A percentile compares a stretch with the other conserved stretches of the same genome.
Conservation (phyloP, 2,329 filamentous ascomycete genomes). For the Cytospora leucostoma region DNA sequence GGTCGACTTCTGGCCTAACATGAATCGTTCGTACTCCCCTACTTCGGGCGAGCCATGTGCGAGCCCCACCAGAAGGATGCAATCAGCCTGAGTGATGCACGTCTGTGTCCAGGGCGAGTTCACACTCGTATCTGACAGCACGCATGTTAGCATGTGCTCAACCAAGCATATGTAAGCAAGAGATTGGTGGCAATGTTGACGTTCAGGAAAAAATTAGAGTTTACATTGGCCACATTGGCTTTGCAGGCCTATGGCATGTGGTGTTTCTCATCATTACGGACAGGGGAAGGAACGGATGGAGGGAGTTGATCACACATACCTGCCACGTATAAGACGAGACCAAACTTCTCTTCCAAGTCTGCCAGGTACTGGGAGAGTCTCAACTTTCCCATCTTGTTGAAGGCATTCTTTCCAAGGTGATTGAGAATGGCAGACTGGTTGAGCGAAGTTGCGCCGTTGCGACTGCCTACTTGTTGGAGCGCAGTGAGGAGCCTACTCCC, state of each 20-base stretch:
- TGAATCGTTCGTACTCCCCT: conserved; percentile 94
- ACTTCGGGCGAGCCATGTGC: conserved; percentile 88
- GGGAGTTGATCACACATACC: conserved; percentile 48
- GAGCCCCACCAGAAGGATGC: conserved; percentile 87
- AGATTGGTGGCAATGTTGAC: conserved; percentile 22
- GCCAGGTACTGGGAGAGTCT: conserved; percentile 95
- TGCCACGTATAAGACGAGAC: conserved; percentile 91
- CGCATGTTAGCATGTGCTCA: conserved; percentile 21
- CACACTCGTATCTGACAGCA: conserved; percentile 77
- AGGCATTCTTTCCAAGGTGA: conserved; percentile 92
- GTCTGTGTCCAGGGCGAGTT: conserved; percentile 98
- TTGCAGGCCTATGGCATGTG: conserved; percentile 49
- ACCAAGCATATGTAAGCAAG: conserved; percentile 16
- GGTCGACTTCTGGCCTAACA: conserved; percentile 96
- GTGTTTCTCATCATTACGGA: conserved; percentile 54
- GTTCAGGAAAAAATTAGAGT: conserved; percentile 72
- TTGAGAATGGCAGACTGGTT: conserved; percentile 94
- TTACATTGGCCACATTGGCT: conserved; percentile 57
- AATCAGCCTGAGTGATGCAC: conserved; percentile 95
- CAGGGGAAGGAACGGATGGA: conserved; percentile 6
- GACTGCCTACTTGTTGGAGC: conserved; percentile 82
- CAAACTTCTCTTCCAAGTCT: conserved; percentile 95
- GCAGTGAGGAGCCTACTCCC: conserved; percentile 86
- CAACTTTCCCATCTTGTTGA: conserved; percentile 95
- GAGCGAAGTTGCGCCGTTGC: conserved; percentile 86